These are phyloP conservation scores for Hemerocallis citrina DNA, from an alignment of 106 monocot species.

Conservation along the genomic window DNA sequence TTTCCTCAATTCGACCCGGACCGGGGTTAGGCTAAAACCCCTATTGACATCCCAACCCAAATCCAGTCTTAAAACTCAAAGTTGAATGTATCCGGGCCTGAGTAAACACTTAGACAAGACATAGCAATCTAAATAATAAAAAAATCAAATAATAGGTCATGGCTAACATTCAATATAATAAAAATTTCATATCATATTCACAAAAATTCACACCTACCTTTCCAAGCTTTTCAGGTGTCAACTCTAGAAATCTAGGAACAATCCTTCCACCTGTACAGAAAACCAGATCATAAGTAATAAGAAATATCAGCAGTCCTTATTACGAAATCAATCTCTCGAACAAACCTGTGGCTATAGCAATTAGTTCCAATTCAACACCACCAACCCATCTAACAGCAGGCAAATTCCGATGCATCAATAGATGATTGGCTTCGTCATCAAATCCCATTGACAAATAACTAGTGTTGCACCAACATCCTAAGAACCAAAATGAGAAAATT, in stretches of 20 bases:
- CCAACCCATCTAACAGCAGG: constrained; percentile 99
- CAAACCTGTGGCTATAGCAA: constrained; percentile 96
- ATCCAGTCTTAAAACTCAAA: too few species aligned
- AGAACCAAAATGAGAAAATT: constrained; percentile 11
- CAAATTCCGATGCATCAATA: constrained; percentile 91
- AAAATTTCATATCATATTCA: too few species aligned
- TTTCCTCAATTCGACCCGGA: too few species aligned
- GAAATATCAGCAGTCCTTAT: not conserved
- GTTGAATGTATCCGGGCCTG: too few species aligned
- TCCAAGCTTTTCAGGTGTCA: constrained; percentile 91
- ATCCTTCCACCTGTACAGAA: constrained; percentile 74
- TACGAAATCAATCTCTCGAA: not conserved
- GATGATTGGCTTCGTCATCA: constrained; percentile 98
- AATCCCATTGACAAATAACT: constrained; percentile 99
- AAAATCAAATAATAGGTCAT: too few species aligned
- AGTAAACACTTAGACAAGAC: too few species aligned
- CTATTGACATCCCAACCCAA: too few species aligned
- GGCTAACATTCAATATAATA: too few species aligned
- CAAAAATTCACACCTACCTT: too few species aligned
- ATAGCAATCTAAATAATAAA: too few species aligned
- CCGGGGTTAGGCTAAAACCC: too few species aligned
- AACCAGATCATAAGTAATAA: not conserved
- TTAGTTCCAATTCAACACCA: constrained; percentile 97
- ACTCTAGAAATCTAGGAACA: constrained; percentile 94
- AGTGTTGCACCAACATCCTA: constrained; percentile 96